A percentile compares a stretch with the other conserved stretches of the same genome.
Evolutionary conservation across 1,139 yeast species (phyloP).

Genomic region (Suhomyces wounanorum): DNA sequence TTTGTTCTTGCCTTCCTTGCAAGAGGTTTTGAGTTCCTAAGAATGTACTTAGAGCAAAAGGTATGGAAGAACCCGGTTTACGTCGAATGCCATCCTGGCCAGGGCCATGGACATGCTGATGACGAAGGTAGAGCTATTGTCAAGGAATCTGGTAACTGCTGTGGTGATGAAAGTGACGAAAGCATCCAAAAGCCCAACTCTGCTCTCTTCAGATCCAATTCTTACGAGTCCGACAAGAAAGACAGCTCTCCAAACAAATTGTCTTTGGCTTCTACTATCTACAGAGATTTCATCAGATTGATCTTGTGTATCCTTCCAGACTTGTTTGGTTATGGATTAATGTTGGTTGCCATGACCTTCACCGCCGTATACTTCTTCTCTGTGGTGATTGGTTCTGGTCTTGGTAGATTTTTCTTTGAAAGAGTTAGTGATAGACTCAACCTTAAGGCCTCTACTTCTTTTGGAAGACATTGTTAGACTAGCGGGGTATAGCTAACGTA

Average conservation of each 20-base stretch:
- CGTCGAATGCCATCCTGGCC: slow-evolving; percentile 14
- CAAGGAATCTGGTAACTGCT: slow-evolving; percentile 10
- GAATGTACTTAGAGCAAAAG: slow-evolving; percentile 64
- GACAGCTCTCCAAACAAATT: slow-evolving; percentile 13
- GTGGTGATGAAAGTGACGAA: slow-evolving; percentile 16
- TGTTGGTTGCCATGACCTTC: slow-evolving; percentile 79
- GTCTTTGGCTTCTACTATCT: slow-evolving; percentile 30
- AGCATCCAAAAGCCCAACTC: slow-evolving; percentile 13
- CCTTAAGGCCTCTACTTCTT: slow-evolving; percentile 22
- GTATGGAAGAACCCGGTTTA: slow-evolving; percentile 54
- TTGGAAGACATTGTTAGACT: slow-evolving; percentile 12
- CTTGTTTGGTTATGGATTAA: slow-evolving; percentile 65
- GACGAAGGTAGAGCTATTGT: slow-evolving; percentile 16
- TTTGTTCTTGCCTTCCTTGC: slow-evolving; percentile 59
- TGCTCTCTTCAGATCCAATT: slow-evolving; percentile 6
- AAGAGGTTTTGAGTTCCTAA: slow-evolving; percentile 58
- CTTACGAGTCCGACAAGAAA: slow-evolving; percentile 6
- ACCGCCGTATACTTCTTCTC: slow-evolving; percentile 70
- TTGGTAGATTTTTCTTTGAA: slow-evolving; percentile 69
- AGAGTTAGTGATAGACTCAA: slow-evolving; percentile 45
- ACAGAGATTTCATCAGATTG: slow-evolving; percentile 58
- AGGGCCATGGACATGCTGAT: background rate
- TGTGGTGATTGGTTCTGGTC: slow-evolving; percentile 64
- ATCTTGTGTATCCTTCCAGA: slow-evolving; percentile 60
- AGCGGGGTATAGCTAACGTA: background rate